These are phyloP conservation scores for Ormosia emarginata DNA, from an alignment of 306 rosid genomes.

Conservation along the genomic window DNA sequence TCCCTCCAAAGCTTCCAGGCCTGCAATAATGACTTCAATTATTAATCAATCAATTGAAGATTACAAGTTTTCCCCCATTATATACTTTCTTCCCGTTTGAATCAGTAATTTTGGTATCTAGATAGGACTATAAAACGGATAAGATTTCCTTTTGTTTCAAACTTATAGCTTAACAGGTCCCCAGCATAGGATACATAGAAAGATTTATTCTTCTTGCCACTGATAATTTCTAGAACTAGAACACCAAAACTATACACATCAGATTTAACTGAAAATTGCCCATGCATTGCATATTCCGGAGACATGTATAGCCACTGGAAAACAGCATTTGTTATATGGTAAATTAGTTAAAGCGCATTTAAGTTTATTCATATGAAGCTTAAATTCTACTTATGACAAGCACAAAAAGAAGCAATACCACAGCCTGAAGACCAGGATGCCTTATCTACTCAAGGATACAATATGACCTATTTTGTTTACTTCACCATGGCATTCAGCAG, in stretches of 20 bases:
- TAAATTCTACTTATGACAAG: neutral
- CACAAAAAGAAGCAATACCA: neutral
- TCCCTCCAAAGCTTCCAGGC: slow-evolving; percentile 18
- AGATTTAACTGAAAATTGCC: neutral
- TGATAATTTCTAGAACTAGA: neutral
- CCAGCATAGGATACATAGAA: neutral
- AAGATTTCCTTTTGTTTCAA: neutral
- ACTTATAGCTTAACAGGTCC: slow-evolving; percentile 16
- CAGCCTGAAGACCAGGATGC: too few species aligned
- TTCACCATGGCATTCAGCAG: neutral
- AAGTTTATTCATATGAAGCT: neutral
- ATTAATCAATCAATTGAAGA: neutral
- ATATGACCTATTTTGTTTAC: neutral
- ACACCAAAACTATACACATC: slow-evolving; percentile 9
- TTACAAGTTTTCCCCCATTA: neutral
- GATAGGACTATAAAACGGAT: too few species aligned
- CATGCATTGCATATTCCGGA: slow-evolving; percentile 6
- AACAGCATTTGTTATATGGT: neutral
- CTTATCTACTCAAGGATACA: too few species aligned
- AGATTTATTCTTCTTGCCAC: neutral
- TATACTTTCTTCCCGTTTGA: neutral
- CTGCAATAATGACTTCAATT: neutral
- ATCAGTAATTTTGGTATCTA: too few species aligned
- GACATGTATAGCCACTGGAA: slow-evolving; percentile 2
- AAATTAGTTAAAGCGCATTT: neutral